Base-by-base conservation (phyloP, 176 grass and related monocot genomes). In the Elymus sibiricus region DNA sequence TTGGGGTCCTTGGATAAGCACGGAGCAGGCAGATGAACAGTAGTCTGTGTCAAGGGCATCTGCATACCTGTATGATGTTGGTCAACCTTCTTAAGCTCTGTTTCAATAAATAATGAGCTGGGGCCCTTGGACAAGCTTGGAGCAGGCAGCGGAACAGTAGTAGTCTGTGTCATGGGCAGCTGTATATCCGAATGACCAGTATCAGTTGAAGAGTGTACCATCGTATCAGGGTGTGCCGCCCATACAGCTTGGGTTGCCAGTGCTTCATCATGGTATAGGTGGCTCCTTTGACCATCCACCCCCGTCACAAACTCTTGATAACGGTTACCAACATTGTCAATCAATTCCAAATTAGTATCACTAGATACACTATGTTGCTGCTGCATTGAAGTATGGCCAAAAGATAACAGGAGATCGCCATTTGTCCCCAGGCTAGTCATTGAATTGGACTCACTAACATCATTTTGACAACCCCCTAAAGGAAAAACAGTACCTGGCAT, bases 341-440 rank as follows among this genome's bases (percentile, higher is more conserved):
- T 42, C 27, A 65, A 60, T 49, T 91, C 76, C 49, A 87, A 80
- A n/a, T 64, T 62, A 91, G 85, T 67, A 39, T 62, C 80, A 87
- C 27, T 61, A 53, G 38, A 9, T 34, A 49, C 38, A 81, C 31
- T 63, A 25, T 53, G 89, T 62, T 80, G 76, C 29, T 84, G 69
- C 40, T 80, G 81, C 25, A 51, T 9, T 70, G 79, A 87, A 80
- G 61, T 47, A 81, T 46, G 34, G 19, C 79, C 51, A 75, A 24
- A 26, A 6, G 39, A 42, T 61, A 76, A 67, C 79, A 80, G 44
- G 51, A 42, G 49, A 80, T 68, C 76, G 69, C 61, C 10, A 53
- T 39, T 62, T 32, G 0, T 26, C 51, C 81, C 47, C 9, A 62
- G 22, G 69, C 12, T 63, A 87, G 47, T 69, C 55, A 38, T 53